Evolutionary conservation across 2,329 filamentous ascomycete species (phyloP).

Genomic region (Geosmithia flava): DNA sequence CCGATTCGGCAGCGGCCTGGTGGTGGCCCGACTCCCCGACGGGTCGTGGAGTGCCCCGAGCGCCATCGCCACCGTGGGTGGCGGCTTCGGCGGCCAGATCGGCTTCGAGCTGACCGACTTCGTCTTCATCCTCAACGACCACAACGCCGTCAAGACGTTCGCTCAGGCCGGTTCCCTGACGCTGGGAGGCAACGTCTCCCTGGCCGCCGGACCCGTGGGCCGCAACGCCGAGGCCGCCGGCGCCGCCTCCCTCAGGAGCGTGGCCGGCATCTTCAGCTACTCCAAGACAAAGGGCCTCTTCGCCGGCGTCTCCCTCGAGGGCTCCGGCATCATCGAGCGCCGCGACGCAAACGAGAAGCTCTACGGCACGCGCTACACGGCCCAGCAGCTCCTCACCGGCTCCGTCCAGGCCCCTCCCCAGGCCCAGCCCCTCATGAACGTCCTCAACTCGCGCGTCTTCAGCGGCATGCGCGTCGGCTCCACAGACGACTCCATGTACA

Average conservation of each 20-base stretch:
- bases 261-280: conserved; percentile 92
- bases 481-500: conserved; percentile 65
- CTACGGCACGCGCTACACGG: conserved; percentile 74
- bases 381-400: conserved; percentile 70
- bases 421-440: conserved; percentile 70
- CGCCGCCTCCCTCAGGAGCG: conserved; percentile 77
- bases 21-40: conserved; percentile 67
- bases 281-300: conserved; percentile 97
- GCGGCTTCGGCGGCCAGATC: conserved; percentile 75
- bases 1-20: conserved; percentile 70
- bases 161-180: conserved; percentile 86
- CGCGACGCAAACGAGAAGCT: conserved; percentile 96
- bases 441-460: conserved; percentile 79
- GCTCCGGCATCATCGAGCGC: conserved; percentile 83
- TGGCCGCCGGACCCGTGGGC: conserved; percentile 87
- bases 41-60: conserved; percentile 72
- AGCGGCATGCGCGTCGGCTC: conserved; percentile 43
- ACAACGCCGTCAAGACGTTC: conserved; percentile 81
- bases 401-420: conserved; percentile 66
- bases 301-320: conserved; percentile 88
- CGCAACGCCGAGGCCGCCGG: conserved; percentile 94
- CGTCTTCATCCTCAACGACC: conserved; percentile 96
- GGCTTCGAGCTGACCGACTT: conserved; percentile 86
- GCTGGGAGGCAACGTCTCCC: conserved; percentile 88
- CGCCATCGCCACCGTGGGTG: conserved; percentile 70